phyloP scores from a whole-genome alignment of 345 rosid genomes.

The Anastatica hierochuntica region DNA sequence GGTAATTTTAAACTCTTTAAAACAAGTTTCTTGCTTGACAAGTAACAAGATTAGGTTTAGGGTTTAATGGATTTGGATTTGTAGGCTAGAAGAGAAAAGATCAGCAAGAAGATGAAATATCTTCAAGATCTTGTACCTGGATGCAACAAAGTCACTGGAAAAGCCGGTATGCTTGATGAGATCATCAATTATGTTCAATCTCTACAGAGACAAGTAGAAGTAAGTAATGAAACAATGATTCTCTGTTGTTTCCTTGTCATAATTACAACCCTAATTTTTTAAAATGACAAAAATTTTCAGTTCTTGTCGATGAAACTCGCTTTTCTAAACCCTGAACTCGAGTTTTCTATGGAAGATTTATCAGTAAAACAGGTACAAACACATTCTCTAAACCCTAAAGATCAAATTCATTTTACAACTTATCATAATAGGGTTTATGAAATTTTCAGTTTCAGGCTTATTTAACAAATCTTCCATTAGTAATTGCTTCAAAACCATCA shows the following conservation, averaged over 20 bases:
- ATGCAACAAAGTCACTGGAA: conserved; percentile 54
- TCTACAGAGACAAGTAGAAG: conserved; percentile 74
- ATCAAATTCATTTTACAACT: neutral
- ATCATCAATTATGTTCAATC: conserved; percentile 81
- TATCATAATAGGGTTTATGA: no score
- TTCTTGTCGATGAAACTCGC: conserved; percentile 83
- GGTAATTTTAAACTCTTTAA: conserved; percentile 36
- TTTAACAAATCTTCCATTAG: conserved; percentile 32
- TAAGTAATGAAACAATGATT: no score
- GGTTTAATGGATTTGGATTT: neutral
- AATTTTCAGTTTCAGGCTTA: conserved; percentile 34
- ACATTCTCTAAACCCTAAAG: no score
- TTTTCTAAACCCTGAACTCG: conserved; percentile 45
- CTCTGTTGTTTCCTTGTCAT: no score
- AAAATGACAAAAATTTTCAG: no score
- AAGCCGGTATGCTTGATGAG: conserved; percentile 88
- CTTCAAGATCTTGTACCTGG: conserved; percentile 76
- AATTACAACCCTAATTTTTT: no score
- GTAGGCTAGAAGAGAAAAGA: conserved; percentile 71
- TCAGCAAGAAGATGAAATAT: conserved; percentile 66
- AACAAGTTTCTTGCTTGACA: no score
- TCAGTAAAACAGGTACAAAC: conserved; percentile 32
- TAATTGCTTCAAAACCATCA: conserved; percentile 20
- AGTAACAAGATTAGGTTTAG: no score
- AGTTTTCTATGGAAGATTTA: conserved; percentile 32